Base-by-base conservation (phyloP, 1,139 yeast genomes). In the Yamadazyma mexicana region DNA sequence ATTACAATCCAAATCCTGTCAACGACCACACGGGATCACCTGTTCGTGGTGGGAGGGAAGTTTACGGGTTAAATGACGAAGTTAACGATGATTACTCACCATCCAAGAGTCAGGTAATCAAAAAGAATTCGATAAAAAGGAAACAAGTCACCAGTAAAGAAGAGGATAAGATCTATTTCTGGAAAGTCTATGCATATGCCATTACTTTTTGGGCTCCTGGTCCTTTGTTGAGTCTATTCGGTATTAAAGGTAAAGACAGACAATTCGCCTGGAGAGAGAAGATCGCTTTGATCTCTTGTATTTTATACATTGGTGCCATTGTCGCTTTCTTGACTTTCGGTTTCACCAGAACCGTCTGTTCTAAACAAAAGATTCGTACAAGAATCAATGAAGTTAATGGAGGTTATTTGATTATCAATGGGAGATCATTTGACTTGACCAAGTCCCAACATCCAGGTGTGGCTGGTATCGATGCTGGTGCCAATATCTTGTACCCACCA, bases 181-280 rank as follows among this genome's bases (percentile, higher is more conserved):
- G 98, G 98, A 78, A 81, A 51, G 69, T 81, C 1, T 92, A 88
- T 62, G 89, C 97, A 59, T 79, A 80, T 53, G 51, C 77, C 9
- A 65, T 92, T 29, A 91, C 98, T 0, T 88, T 88, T 60, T 91
- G 96, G 94, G 95, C 95, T 2, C 96, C 97, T 1, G 76, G 84
- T 2, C 83, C 91, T 0, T 48, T 91, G 25, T 66, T 92, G 54
- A 69, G 71, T 37, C 61, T 85, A 39, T 86, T 80, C 62, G 98
- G 98, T 4, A 76, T 91, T 75, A 76, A 76, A 31, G 82, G 87
- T 22, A 79, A 80, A 51, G 89, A 82, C 37, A 79, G 96, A 47
- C 97, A 88, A 59, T 79, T 81, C 70, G 98, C 98, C 0, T 92
- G 98, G 98, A 77, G 98, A 58, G 98, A 92, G 59, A 92, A 92